Percentiles rank a stretch among this genome's conserved stretches.
Evolutionary conservation across 2,329 filamentous ascomycete species (phyloP).

Genomic region (Ophiostoma novo-ulmi): DNA sequence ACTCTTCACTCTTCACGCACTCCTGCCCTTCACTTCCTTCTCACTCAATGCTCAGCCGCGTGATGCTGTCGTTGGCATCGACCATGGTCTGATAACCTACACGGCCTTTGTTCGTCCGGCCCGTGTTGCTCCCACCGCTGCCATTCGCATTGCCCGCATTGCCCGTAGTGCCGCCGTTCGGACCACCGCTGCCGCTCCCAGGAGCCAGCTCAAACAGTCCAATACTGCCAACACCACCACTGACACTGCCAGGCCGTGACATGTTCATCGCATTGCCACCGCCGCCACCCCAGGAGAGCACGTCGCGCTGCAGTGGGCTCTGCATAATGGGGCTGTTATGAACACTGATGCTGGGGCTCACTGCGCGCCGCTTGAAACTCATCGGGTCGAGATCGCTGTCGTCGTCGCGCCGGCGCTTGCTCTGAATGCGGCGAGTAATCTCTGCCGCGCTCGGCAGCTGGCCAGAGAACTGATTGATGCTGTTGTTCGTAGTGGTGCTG

Average conservation of each 20-base stretch:
- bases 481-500: not conserved
- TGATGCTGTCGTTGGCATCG: conserved; percentile 89
- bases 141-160: conserved; percentile 43
- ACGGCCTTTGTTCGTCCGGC: conserved; percentile 40
- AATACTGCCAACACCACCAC: conserved; percentile 26
- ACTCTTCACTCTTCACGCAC: not conserved
- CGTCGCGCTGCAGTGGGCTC: conserved; percentile 71
- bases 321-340: conserved; percentile 87
- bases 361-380: conserved; percentile 84
- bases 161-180: conserved; percentile 27
- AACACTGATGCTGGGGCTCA: conserved; percentile 84
- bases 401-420: conserved; percentile 72
- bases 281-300: conserved; percentile 65
- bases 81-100: conserved; percentile 88
- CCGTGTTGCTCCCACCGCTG: conserved; percentile 40
- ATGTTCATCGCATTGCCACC: conserved; percentile 36
- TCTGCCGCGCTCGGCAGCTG: conserved; percentile 64
- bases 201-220: conserved; percentile 35
- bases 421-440: conserved; percentile 70
- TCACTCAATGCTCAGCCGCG: conserved; percentile 96
- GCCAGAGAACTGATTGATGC: conserved; percentile 20
- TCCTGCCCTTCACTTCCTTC: no score
- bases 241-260: conserved; percentile 46
- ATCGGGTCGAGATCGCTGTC: conserved; percentile 78
- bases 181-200: conserved; percentile 1